These are phyloP conservation scores for Dichotomocladium elegans DNA, from an alignment of 371 early-diverging fungal species.

Conservation along the genomic window DNA sequence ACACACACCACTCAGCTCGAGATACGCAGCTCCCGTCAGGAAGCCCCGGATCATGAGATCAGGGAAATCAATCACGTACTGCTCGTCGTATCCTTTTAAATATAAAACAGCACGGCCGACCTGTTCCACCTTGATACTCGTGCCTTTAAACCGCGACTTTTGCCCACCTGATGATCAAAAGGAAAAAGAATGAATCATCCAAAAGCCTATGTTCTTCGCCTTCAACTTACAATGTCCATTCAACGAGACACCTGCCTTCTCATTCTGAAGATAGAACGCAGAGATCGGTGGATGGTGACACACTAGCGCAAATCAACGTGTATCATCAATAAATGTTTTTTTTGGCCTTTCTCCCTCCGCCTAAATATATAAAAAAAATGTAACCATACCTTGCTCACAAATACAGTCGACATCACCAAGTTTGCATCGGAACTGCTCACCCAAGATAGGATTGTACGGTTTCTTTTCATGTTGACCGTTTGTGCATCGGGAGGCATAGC, in stretches of 20 bases:
- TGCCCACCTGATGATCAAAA: conserved; percentile 41
- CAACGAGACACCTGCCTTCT: conserved; percentile 54
- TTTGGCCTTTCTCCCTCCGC: too few species aligned
- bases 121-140: conserved; percentile 57
- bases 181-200: too few species aligned
- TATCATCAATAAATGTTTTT: too few species aligned
- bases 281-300: conserved; percentile 96
- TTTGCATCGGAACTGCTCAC: conserved; percentile 77
- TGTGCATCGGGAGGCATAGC: conserved; percentile 45
- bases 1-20: conserved; percentile 53
- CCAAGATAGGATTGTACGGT: conserved; percentile 83
- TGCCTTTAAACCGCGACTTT: conserved; percentile 62
- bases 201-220: too few species aligned
- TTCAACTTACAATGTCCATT: conserved; percentile 60
- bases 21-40: conserved; percentile 51
- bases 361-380: too few species aligned
- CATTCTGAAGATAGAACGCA: conserved; percentile 69
- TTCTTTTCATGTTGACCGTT: conserved; percentile 61
- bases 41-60: conserved; percentile 55
- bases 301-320: conserved; percentile 33
- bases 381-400: conserved; percentile 58
- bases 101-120: conserved; percentile 48
- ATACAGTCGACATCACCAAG: conserved; percentile 36
- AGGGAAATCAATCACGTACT: conserved; percentile 55
- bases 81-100: conserved; percentile 41